Base-by-base conservation (phyloP, 768 basidiomycete genomes). In the Rhizopogon vesiculosus region DNA sequence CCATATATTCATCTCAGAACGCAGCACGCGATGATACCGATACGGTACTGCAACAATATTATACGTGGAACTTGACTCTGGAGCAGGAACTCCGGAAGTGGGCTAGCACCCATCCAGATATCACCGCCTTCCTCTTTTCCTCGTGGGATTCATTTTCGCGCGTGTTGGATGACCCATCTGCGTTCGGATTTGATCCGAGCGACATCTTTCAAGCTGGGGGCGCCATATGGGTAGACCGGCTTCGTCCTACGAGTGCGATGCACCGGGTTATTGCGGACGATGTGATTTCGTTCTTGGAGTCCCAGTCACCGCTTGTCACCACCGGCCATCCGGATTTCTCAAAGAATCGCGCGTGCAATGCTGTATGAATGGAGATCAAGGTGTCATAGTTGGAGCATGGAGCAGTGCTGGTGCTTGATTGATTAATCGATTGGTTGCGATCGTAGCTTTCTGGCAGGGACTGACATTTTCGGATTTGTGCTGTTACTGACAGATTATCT, bases 111-210 rank as follows among this genome's bases (percentile, higher is more conserved):
- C 78, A 83, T 57, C 56, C 71, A 7, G 82, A 83, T 46, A 63
- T 70, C 33, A 79, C 82, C 0, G 69, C 75, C 7, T 60, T 86
- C 42, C 49, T 80, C 3, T 84, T 77, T 63, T 83, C 82, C 0
- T 74, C 81, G 0, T 74, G 72, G 56, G 68, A 71, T 3, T 66
- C 71, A 0, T 84, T 86, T 65, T 73, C 66, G 18, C 67, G 66
- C 16, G 62, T 85, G 12, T 67, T 85, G 16, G 77, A 83, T 54
- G 61, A 81, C 54, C 80, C 78, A 1, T 57, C 59, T 5, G 40
- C 55, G 31, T 53, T 31, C 29, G 54, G 40, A n/a, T 53, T 52
- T 39, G 49, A 49, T 53, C 13, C 7, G 7, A 16, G 12, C 15
- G 46, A 48, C 19, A 35, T 16, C 46, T 15, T 7, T 2, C 54